Evolutionary conservation across 1,139 yeast genomes (phyloP), one percentile per base, ranked within the genome.

Genomic region (Kurtzmaniella quercitrusa): DNA sequence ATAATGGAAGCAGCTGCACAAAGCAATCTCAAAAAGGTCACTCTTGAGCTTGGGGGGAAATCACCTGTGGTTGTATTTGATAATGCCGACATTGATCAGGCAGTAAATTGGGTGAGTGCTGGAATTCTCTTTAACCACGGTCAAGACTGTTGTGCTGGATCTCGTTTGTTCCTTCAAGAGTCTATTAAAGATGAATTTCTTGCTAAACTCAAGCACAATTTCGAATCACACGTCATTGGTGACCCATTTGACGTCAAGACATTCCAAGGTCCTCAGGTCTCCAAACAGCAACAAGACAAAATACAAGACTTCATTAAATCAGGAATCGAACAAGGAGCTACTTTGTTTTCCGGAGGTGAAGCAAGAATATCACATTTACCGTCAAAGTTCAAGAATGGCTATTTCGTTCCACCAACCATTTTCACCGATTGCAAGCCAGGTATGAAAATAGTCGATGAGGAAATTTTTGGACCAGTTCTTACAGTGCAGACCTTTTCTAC

Each of bases 61-160:
- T 61, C 67, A 12, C 65, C 68, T 21, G 57, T 60, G 48, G 55
- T 63, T 35, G 57, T 63, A 16, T 63, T 63, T 47, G 49, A 61
- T 49, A 66, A 63, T 41, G 66, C 66, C 16, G 52, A 63, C 45
- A 42, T 77, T 42, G 79, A 76, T 48, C 66, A 74, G 41, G 63
- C 76, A 0, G 5, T 66, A 2, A 59, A 60, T 22, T 64, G 78
- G 1, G 53, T 70, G 2, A 3, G 69, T 7, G 79, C 80, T 3
- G 66, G 71, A 30, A 70, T 74, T n/a, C 57, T 78, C 78, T 84
- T 76, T 76, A 87, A 87, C 73, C 80, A 87, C 53, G 95, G 95
- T 64, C 95, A 87, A 68, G 91, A 84, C 45, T 87, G 95, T 69
- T 82, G 87, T 61, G 95, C 95, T 36, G 93, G 94, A 51, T 85